phyloP scores from a whole-genome alignment of 2,329 filamentous ascomycete species.

The Cladosporium sp. region DNA sequence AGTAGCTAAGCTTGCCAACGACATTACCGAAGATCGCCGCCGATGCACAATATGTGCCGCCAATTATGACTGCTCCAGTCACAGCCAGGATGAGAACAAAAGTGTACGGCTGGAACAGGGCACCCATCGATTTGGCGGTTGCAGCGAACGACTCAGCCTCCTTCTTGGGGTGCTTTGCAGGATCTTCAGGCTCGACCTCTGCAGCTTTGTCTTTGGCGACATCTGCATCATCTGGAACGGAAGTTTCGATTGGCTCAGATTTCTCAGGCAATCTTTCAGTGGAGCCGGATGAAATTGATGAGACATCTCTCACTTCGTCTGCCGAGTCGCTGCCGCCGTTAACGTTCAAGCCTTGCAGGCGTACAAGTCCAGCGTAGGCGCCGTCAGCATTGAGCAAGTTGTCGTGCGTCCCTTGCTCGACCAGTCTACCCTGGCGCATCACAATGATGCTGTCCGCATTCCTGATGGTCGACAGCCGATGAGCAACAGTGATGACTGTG shows the following conservation, averaged over 20 bases:
- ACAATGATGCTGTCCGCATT: slow-evolving; percentile 40
- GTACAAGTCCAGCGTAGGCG: slow-evolving; percentile 41
- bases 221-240: background rate
- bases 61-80: slow-evolving; percentile 4
- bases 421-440: slow-evolving; percentile 35
- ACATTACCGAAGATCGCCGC: slow-evolving; percentile 37
- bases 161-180: background rate
- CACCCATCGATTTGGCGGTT: background rate
- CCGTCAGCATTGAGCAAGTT: slow-evolving; percentile 19
- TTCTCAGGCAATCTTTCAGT: background rate
- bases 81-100: slow-evolving; percentile 2
- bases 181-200: background rate
- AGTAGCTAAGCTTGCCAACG: slow-evolving; percentile 54
- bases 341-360: slow-evolving; percentile 43
- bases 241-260: background rate
- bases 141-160: background rate
- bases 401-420: slow-evolving; percentile 37
- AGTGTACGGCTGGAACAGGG: slow-evolving; percentile 6
- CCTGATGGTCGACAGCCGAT: slow-evolving; percentile 39
- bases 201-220: background rate
- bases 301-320: background rate
- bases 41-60: slow-evolving; percentile 11
- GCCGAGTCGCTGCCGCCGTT: background rate
- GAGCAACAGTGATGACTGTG: slow-evolving; percentile 41
- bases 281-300: background rate